These are phyloP conservation scores for Eragrostis tef DNA, from an alignment of 202 grass and related monocot species.

Conservation along the genomic window DNA sequence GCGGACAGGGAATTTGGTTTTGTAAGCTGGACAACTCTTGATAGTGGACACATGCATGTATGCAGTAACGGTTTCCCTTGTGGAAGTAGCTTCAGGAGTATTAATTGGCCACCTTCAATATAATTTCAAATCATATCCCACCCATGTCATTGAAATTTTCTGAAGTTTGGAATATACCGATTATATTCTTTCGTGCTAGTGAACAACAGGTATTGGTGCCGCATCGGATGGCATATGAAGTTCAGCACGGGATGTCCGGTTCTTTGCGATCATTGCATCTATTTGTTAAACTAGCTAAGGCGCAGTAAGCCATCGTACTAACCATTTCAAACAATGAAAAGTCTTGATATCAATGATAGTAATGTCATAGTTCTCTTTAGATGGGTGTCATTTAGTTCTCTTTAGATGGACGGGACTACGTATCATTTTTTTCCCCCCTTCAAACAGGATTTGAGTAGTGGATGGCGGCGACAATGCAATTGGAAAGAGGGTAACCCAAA, in stretches of 20 bases:
- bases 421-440: too few relatives aligned
- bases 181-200: background rate
- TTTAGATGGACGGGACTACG: too few relatives aligned
- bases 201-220: background rate
- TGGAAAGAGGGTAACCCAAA: too few relatives aligned
- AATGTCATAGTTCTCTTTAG: too few relatives aligned
- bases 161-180: background rate
- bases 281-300: too few relatives aligned
- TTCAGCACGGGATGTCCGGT: background rate
- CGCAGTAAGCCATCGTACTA: too few relatives aligned
- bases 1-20: background rate
- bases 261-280: too few relatives aligned
- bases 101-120: background rate
- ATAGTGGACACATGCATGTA: background rate
- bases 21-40: background rate
- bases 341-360: too few relatives aligned
- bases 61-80: slow-evolving; percentile 14
- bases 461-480: too few relatives aligned
- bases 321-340: too few relatives aligned
- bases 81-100: background rate
- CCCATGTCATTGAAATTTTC: background rate
- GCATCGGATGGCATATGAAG: background rate
- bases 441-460: too few relatives aligned
- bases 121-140: background rate
- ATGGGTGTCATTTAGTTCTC: too few relatives aligned